Percentiles rank a stretch among this genome's conserved stretches.
These are phyloP conservation scores for Thelephora aurantiotincta DNA, from an alignment of 768 basidiomycete genomes.

Conservation along the genomic window DNA sequence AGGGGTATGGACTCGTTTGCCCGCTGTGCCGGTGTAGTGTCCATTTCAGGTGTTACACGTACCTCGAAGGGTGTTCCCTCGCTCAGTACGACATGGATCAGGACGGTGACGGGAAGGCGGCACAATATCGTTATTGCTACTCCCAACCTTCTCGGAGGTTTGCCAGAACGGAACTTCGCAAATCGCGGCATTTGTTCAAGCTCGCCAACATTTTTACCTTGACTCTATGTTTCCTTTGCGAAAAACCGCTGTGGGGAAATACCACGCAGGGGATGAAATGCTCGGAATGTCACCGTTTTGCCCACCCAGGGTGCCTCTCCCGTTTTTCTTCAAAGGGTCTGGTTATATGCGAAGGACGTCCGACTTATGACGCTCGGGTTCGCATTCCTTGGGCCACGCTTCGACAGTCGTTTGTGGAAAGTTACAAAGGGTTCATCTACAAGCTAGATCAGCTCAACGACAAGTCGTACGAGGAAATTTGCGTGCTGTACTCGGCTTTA, in stretches of 20 bases:
- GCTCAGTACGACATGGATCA: slow-evolving; percentile 34
- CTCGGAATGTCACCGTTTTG: slow-evolving; percentile 41
- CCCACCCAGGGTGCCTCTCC: slow-evolving; percentile 37
- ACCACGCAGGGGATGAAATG: slow-evolving; percentile 53
- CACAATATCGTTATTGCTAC: slow-evolving; percentile 47
- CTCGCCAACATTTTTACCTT: slow-evolving; percentile 58
- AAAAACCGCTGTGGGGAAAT: slow-evolving; percentile 61
- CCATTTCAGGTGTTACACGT: slow-evolving; percentile 72
- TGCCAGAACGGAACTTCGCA: slow-evolving; percentile 6
- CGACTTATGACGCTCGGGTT: slow-evolving; percentile 30
- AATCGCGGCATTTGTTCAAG: slow-evolving; percentile 36
- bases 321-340: slow-evolving; percentile 14
- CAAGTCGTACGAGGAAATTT: slow-evolving; percentile 56
- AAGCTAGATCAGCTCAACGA: slow-evolving; percentile 30
- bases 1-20: slow-evolving; percentile 62
- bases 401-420: slow-evolving; percentile 39
- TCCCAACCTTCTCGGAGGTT: slow-evolving; percentile 22
- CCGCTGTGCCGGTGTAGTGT: slow-evolving; percentile 54
- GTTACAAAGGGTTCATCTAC: slow-evolving; percentile 31
- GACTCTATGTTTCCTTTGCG: slow-evolving; percentile 55
- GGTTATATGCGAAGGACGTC: slow-evolving; percentile 24
- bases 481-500: slow-evolving; percentile 41
- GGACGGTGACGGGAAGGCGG: slow-evolving; percentile 38
- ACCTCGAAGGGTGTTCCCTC: slow-evolving; percentile 46
- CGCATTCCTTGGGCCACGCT: slow-evolving; percentile 38